phyloP scores from a whole-genome alignment of 768 basidiomycete species.

The Russula griseocarnosa region DNA sequence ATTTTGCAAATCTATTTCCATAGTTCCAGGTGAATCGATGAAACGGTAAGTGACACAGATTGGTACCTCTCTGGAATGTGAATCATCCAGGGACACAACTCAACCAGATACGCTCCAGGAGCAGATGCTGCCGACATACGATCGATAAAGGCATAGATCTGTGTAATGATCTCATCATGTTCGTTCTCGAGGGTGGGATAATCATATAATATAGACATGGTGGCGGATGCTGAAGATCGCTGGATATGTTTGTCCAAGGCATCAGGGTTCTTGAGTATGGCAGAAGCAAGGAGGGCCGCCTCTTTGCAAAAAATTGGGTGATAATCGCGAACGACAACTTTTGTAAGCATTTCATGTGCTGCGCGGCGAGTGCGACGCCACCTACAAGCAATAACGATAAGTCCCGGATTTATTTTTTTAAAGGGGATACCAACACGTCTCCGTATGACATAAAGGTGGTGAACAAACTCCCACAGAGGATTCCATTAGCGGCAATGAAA shows the following conservation, averaged over 20 bases:
- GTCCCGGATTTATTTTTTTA: not conserved
- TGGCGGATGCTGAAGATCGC: constrained; percentile 8
- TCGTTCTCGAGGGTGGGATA: constrained; percentile 12
- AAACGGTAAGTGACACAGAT: too few species aligned
- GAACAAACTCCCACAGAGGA: constrained; percentile 35
- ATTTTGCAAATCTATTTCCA: constrained; percentile 7
- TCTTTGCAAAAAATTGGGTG: constrained; percentile 12
- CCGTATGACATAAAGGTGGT: constrained; percentile 30
- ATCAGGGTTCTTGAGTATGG: not conserved
- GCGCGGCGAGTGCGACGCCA: constrained; percentile 22
- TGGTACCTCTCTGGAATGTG: not conserved
- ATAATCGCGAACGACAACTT: not conserved
- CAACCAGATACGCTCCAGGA: constrained; percentile 28
- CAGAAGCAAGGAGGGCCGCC: not conserved
- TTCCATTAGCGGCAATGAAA: constrained; percentile 34
- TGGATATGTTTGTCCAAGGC: constrained; percentile 1
- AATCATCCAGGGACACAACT: constrained; percentile 28
- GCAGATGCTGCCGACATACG: constrained; percentile 8
- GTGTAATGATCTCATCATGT: constrained; percentile 8
- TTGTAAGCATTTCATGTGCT: constrained; percentile 16
- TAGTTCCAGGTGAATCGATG: not conserved
- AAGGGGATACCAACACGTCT: constrained; percentile 26
- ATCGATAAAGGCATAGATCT: not conserved
- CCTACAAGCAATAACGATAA: not conserved
- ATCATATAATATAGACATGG: constrained; percentile 11